These are phyloP conservation scores for Triticum dicoccoides DNA, from an alignment of 176 grass and related monocot genomes.

Conservation along the genomic window DNA sequence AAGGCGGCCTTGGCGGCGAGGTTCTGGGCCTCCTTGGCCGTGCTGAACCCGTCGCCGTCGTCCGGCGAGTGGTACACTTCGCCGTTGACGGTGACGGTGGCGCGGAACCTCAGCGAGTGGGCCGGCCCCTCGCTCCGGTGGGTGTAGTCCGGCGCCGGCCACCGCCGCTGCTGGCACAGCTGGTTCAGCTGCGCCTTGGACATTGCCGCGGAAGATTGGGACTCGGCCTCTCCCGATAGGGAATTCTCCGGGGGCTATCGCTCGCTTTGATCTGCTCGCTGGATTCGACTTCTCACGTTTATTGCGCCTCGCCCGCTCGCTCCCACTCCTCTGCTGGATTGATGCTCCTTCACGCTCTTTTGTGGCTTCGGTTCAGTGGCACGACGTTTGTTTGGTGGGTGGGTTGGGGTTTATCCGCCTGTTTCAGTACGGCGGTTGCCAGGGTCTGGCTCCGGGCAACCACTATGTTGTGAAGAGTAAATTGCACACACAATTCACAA, in stretches of 20 bases:
- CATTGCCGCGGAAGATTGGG: constrained; percentile 33
- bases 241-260: neutral
- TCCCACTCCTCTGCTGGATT: no score
- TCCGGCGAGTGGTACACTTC: neutral
- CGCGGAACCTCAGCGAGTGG: constrained; percentile 44
- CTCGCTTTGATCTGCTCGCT: neutral
- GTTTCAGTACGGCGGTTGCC: no score
- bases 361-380: no score
- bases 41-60: constrained; percentile 40
- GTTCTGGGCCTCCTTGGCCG: constrained; percentile 65
- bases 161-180: constrained; percentile 69
- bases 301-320: neutral
- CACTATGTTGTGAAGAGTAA: no score
- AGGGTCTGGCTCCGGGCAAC: no score
- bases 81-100: constrained; percentile 58
- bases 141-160: constrained; percentile 58
- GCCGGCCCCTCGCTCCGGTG: constrained; percentile 18
- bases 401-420: no score
- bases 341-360: no score
- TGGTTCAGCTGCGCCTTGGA: constrained; percentile 59
- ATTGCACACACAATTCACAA: no score
- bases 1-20: constrained; percentile 65
- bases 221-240: neutral
- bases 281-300: neutral
- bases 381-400: no score